Conservation (phyloP, 164 flowering plant species). For the Annona cherimola region DNA sequence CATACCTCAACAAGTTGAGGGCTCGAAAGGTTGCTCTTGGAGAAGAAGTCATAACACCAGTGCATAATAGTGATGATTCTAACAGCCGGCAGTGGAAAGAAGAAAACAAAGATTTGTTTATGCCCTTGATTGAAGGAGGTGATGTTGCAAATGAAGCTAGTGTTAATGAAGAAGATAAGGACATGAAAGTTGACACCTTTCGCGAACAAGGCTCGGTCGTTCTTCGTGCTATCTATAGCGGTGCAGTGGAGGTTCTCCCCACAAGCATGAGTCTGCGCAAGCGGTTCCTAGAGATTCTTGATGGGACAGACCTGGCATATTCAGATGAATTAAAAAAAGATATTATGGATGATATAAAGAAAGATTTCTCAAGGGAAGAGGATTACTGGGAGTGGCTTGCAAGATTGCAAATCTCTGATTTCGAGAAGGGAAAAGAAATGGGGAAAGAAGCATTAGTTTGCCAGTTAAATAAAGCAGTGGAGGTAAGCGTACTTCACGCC, state of each 20-base stretch:
- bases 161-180: slow-evolving; percentile 25
- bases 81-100: slow-evolving; percentile 67
- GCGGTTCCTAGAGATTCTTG: slow-evolving; percentile 62
- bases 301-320: slow-evolving; percentile 47
- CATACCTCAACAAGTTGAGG: slow-evolving; percentile 76
- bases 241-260: slow-evolving; percentile 70
- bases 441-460: slow-evolving; percentile 12
- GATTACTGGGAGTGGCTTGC: slow-evolving; percentile 96
- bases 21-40: slow-evolving; percentile 78
- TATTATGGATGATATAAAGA: slow-evolving; percentile 59
- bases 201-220: slow-evolving; percentile 48
- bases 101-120: slow-evolving; percentile 65
- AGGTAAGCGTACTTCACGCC: slow-evolving; percentile 32
- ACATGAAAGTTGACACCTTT: slow-evolving; percentile 44
- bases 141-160: slow-evolving; percentile 21
- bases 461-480: slow-evolving; percentile 43
- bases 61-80: slow-evolving; percentile 25
- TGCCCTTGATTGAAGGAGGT: slow-evolving; percentile 44
- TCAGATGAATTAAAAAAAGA: slow-evolving; percentile 52
- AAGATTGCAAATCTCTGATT: slow-evolving; percentile 31
- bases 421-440: slow-evolving; percentile 14
- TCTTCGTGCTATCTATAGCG: slow-evolving; percentile 49
- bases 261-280: slow-evolving; percentile 54
- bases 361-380: slow-evolving; percentile 63
- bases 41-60: slow-evolving; percentile 51